Evolutionary conservation across 495 filamentous ascomycete genomes (phyloP).

Genomic region (Sordaria brevicollis): DNA sequence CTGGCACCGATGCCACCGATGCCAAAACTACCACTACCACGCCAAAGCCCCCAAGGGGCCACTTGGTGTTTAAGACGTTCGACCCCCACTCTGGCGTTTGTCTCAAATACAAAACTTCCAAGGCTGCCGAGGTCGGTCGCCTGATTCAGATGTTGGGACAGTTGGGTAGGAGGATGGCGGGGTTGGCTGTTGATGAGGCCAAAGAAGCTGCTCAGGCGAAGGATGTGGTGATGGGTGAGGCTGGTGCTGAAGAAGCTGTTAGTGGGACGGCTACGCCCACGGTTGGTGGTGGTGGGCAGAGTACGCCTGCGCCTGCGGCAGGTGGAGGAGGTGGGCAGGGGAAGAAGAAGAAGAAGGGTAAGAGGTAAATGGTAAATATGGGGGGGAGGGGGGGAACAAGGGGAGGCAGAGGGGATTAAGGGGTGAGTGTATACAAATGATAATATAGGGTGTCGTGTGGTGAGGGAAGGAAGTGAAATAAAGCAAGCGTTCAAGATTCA

Average conservation of each 20-base stretch:
- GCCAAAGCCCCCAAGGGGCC: constrained; percentile 38
- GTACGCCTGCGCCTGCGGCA: constrained; percentile 25
- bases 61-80: constrained; percentile 79
- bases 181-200: constrained; percentile 25
- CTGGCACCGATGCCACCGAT: constrained; percentile 7
- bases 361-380: constrained; percentile 28
- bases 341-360: constrained; percentile 50
- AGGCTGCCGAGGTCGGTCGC: constrained; percentile 79
- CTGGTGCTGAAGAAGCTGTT: not conserved
- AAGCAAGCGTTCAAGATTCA: not conserved
- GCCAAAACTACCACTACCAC: too few species aligned
- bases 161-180: constrained; percentile 56
- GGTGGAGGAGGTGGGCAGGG: constrained; percentile 34
- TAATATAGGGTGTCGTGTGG: not conserved
- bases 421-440: not conserved
- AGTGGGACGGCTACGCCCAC: not conserved
- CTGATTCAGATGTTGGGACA: constrained; percentile 64
- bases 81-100: constrained; percentile 70
- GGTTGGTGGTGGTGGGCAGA: constrained; percentile 3
- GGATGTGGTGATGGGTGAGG: constrained; percentile 9
- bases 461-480: not conserved
- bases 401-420: not conserved
- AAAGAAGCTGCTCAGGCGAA: constrained; percentile 26
- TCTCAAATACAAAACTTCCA: constrained; percentile 84
- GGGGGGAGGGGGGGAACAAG: not conserved